phyloP scores from a whole-genome alignment of 352 stramenopile genomes.

The Lagenidium sp. region DNA sequence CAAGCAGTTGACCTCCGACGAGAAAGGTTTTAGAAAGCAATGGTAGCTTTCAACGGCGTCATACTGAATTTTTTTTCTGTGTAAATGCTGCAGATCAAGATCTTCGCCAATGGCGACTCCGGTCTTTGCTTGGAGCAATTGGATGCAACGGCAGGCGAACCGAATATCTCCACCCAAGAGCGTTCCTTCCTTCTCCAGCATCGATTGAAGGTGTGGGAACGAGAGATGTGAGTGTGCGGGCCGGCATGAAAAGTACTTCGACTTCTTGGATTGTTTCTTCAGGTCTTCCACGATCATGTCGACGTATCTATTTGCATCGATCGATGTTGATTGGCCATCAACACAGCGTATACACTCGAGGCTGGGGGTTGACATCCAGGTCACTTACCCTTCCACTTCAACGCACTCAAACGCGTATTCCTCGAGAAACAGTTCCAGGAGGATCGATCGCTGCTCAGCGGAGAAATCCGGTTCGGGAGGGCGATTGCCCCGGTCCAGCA shows the following conservation, averaged over 20 bases:
- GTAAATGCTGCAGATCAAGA: not conserved
- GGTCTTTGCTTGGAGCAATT: conserved; percentile 1
- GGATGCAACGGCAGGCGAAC: conserved; percentile 5
- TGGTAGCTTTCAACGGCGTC: too few relatives aligned
- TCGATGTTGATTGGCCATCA: too few relatives aligned
- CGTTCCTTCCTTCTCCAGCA: conserved; percentile 9
- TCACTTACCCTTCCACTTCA: conserved; percentile 28
- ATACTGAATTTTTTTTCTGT: not conserved
- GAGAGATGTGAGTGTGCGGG: conserved; percentile 23
- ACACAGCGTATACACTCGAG: too few relatives aligned
- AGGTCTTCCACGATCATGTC: too few relatives aligned
- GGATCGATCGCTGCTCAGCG: not conserved
- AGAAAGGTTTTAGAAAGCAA: too few relatives aligned
- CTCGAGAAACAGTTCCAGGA: conserved; percentile 23
- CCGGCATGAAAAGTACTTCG: too few relatives aligned
- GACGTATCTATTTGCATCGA: too few relatives aligned
- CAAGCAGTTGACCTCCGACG: conserved; percentile 2
- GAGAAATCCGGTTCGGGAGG: not conserved
- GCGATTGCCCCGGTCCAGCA: too few relatives aligned
- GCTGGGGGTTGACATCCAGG: too few relatives aligned
- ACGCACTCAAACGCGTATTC: conserved; percentile 25
- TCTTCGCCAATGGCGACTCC: not conserved
- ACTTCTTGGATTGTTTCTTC: too few relatives aligned
- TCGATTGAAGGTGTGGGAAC: conserved; percentile 20
- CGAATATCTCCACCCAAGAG: not conserved